Evolutionary conservation across 2,329 filamentous ascomycete genomes (phyloP).

Genomic region (Aspergillus chevalieri): DNA sequence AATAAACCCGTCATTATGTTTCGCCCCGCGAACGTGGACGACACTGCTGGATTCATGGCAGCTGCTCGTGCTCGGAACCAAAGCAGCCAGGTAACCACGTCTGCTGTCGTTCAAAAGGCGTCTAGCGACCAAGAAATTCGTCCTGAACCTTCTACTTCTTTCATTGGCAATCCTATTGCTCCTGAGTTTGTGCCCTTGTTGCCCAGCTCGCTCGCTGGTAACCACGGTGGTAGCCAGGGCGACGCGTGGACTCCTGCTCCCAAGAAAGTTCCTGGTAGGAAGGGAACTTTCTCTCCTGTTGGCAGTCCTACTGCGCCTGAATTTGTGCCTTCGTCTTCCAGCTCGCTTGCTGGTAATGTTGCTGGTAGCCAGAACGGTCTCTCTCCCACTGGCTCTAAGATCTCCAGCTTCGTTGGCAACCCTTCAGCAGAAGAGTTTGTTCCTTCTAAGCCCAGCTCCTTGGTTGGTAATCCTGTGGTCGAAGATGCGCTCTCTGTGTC

Average conservation of each 20-base stretch:
- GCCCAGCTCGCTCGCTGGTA: not conserved
- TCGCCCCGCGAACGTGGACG: constrained; percentile 16
- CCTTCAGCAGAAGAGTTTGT: not conserved
- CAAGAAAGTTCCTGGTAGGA: not conserved
- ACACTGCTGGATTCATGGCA: constrained; percentile 23
- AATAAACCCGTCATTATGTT: not conserved
- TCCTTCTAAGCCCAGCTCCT: not conserved
- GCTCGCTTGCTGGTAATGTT: not conserved
- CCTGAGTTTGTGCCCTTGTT: constrained; percentile 10
- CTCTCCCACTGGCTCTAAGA: not conserved
- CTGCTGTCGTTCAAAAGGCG: constrained; percentile 1
- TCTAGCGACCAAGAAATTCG: constrained; percentile 2
- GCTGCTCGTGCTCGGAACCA: constrained; percentile 15
- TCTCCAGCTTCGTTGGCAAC: not conserved
- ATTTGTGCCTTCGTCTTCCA: constrained; percentile 7
- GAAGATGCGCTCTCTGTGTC: not conserved
- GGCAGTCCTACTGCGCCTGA: constrained; percentile 18
- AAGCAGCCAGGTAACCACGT: not conserved
- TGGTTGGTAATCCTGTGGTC: not conserved
- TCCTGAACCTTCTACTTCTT: constrained; percentile 1
- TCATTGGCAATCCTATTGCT: constrained; percentile 16
- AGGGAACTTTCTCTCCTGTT: constrained; percentile 1
- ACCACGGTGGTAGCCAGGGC: not conserved
- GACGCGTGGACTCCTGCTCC: not conserved
- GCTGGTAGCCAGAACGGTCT: not conserved